These are phyloP conservation scores for Stromatinia cepivora DNA, from an alignment of 2,329 filamentous ascomycete species.

Conservation along the genomic window DNA sequence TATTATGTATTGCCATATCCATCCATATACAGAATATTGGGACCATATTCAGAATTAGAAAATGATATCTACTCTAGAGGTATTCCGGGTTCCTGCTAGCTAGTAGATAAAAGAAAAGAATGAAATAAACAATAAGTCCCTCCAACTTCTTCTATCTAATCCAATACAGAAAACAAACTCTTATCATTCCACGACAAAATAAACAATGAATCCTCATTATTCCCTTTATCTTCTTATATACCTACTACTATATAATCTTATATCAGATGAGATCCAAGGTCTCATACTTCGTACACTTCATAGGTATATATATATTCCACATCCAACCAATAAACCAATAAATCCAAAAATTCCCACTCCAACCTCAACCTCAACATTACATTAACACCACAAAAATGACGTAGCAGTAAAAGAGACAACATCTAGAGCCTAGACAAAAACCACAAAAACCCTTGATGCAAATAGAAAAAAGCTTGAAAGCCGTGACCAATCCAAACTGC, in stretches of 20 bases:
- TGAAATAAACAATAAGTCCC: too few relatives aligned
- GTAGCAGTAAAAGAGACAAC: neutral
- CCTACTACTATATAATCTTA: neutral
- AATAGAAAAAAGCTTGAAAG: neutral
- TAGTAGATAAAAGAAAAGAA: too few relatives aligned
- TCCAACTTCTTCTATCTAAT: too few relatives aligned
- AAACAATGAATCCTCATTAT: too few relatives aligned
- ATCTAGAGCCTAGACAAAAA: neutral
- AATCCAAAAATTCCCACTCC: neutral
- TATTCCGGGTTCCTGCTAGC: too few relatives aligned
- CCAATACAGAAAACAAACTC: too few relatives aligned
- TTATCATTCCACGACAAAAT: too few relatives aligned
- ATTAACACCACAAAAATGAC: neutral
- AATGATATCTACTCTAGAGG: too few relatives aligned
- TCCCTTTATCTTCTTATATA: too few relatives aligned
- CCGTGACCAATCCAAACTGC: neutral
- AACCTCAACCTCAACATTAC: neutral
- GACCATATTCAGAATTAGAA: too few relatives aligned
- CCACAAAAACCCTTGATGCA: neutral
- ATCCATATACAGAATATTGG: too few relatives aligned
- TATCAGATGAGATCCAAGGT: neutral
- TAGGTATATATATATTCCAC: neutral
- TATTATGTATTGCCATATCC: too few relatives aligned
- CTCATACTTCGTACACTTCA: neutral
- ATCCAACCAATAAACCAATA: neutral